Base-by-base conservation (phyloP, 2,329 filamentous ascomycete species). In the Diaporthe amygdali region DNA sequence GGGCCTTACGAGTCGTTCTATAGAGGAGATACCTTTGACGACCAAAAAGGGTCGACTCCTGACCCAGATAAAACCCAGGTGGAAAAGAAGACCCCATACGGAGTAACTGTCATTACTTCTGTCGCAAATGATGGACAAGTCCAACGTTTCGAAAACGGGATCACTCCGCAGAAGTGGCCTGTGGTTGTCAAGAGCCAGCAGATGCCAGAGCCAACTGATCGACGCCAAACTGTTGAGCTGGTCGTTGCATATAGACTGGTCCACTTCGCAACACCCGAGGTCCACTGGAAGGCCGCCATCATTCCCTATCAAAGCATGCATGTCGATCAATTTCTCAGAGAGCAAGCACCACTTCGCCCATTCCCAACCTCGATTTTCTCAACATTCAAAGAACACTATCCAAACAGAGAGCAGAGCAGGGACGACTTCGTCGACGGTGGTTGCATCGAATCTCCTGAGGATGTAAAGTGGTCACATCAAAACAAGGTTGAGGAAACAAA, bases 201-300 rank as follows among this genome's bases (percentile, higher is more conserved):
- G 15, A 15, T 5, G 2, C 20, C 15, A 30, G 9, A 30, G 37
- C 5, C 37, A 6, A 15, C 15, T 2, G 22, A 5, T 30, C 22
- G 22, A 10, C 10, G 22, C 2, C 22, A 9, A 1, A 4, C 30
- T 32, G 2, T 9, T 15, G 41, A 63, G 15, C 15, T 63, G 9
- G 47, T 17, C 10, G 22, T 15, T 7, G 59, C 59, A 0, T 63
- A 49, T 14, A 37, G 22, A 25, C 34, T 49, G 17, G 2, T 7
- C 3, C 17, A 17, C 5, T 10, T 63, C 5, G 0, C 15, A 0
- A 14, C 2, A 0, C 1, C 14, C 2, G 3, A 22, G 8, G 8
- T 15, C 2, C 2, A 10, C 5, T 63, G 41, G 59, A 5, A 47
- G 5, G 8, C 9, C 14, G 1, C 22, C 2, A 2, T 47, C 17